These are phyloP conservation scores for Articulospora tetracladia DNA, from an alignment of 495 filamentous ascomycete species.

Conservation along the genomic window DNA sequence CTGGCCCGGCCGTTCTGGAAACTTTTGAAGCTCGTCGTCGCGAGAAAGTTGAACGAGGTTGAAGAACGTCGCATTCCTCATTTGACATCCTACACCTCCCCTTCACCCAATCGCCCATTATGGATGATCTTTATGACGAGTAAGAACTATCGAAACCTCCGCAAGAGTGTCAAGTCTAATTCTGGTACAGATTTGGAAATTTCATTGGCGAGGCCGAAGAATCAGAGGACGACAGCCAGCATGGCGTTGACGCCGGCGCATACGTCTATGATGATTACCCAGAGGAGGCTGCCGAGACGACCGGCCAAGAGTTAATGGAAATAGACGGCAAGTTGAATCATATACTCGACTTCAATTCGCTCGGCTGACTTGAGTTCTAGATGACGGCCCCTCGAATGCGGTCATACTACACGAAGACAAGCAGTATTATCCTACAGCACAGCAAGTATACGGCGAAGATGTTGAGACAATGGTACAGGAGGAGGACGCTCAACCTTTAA, in stretches of 20 bases:
- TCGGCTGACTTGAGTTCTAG: conserved; percentile 26
- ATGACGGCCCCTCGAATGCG: conserved; percentile 93
- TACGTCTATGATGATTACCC: conserved; percentile 75
- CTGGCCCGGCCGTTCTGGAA: conserved; percentile 1
- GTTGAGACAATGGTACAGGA: conserved; percentile 97
- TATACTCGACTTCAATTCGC: neutral
- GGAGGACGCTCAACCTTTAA: conserved; percentile 90
- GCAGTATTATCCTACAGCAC: conserved; percentile 96
- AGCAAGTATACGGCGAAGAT: conserved; percentile 88
- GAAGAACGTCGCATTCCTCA: conserved; percentile 14
- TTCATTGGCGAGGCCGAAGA: conserved; percentile 90
- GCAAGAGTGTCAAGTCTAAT: conserved; percentile 13
- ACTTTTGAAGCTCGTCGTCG: conserved; percentile 10
- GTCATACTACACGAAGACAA: conserved; percentile 98
- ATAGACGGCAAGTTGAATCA: conserved; percentile 61
- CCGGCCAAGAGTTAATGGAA: conserved; percentile 89
- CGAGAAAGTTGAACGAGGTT: conserved; percentile 3
- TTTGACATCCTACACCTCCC: neutral
- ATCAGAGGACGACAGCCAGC: conserved; percentile 73
- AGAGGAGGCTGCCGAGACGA: conserved; percentile 55
- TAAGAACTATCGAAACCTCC: conserved; percentile 29
- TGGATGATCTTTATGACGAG: conserved; percentile 88
- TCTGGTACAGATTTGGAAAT: conserved; percentile 80
- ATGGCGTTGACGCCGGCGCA: conserved; percentile 66
- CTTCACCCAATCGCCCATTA: conserved; percentile 30